Evolutionary conservation across 2,329 filamentous ascomycete genomes (phyloP).

Genomic region (Lachnellula arida): DNA sequence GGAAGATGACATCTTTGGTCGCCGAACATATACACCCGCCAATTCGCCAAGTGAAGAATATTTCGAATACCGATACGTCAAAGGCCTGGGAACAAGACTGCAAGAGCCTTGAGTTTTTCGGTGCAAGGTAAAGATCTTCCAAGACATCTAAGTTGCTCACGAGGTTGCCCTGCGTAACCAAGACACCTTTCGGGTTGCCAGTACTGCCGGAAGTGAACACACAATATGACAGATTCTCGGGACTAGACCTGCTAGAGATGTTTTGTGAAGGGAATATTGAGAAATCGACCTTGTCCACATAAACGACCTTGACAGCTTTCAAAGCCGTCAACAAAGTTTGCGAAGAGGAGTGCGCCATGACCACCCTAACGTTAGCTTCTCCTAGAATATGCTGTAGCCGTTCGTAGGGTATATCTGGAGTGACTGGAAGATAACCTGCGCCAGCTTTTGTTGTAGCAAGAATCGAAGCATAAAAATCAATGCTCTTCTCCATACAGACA

Average conservation of each 20-base stretch:
- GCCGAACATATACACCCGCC: conserved; percentile 77
- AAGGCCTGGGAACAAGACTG: conserved; percentile 84
- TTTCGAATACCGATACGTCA: conserved; percentile 85
- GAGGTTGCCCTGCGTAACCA: conserved; percentile 72
- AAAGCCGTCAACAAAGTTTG: conserved; percentile 16
- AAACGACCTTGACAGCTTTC: conserved; percentile 20
- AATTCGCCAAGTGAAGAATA: conserved; percentile 76
- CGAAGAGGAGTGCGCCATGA: conserved; percentile 37
- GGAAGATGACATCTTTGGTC: conserved; percentile 68
- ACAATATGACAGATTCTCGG: conserved; percentile 57
- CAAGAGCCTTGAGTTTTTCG: conserved; percentile 51
- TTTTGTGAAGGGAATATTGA: conserved; percentile 14
- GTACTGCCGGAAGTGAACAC: conserved; percentile 84
- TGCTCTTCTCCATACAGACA: conserved; percentile 73
- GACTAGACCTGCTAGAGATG: conserved; percentile 8
- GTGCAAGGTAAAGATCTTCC: conserved; percentile 58
- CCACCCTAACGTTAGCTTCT: conserved; percentile 50
- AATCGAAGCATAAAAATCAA: conserved; percentile 67
- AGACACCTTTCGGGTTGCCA: conserved; percentile 70
- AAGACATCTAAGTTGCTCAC: conserved; percentile 70
- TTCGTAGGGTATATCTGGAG: conserved; percentile 63
- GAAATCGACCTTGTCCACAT: conserved; percentile 29
- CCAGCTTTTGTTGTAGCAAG: conserved; percentile 71
- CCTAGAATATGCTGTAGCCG: conserved; percentile 57
- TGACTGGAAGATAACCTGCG: conserved; percentile 73